Evolutionary conservation across 1,284 basidiomycete genomes (phyloP).

Genomic region (Naganishia albida): DNA sequence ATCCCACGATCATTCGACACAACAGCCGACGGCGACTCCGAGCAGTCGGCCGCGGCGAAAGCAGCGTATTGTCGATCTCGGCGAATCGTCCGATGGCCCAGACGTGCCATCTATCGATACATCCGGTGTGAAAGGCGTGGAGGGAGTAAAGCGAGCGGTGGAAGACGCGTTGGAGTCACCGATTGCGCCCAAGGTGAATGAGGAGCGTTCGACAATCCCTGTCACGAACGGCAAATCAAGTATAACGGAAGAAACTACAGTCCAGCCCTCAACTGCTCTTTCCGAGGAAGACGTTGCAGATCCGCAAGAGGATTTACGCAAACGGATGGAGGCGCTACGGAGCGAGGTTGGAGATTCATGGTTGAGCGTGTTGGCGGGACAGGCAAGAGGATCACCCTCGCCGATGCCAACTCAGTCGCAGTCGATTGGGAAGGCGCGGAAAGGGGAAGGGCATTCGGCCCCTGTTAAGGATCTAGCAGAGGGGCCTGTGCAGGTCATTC

Average conservation of each 20-base stretch:
- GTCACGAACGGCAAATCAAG: background rate
- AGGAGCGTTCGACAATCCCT: conserved; percentile 22
- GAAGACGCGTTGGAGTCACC: conserved; percentile 26
- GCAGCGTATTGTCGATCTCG: conserved; percentile 40
- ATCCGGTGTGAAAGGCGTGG: background rate
- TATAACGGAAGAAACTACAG: too few relatives aligned
- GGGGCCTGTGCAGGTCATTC: conserved; percentile 3
- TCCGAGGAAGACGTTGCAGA: too few relatives aligned
- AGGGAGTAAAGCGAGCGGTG: conserved; percentile 16
- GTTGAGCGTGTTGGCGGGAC: conserved; percentile 66
- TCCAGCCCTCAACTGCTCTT: too few relatives aligned
- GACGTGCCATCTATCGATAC: too few relatives aligned
- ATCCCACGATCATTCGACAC: background rate
- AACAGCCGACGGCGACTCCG: background rate
- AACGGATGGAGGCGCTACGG: conserved; percentile 74
- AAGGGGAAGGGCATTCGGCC: background rate
- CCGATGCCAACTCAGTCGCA: background rate
- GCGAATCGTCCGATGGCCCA: conserved; percentile 16
- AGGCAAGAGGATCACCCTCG: conserved; percentile 13
- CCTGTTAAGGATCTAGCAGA: too few relatives aligned
- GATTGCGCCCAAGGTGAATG: conserved; percentile 2
- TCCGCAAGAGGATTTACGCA: conserved; percentile 64
- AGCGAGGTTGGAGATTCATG: conserved; percentile 83
- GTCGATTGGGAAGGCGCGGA: background rate
- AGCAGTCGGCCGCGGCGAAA: conserved; percentile 31